phyloP scores from a whole-genome alignment of 495 filamentous ascomycete species.

The Aspergillus bridgeri region DNA sequence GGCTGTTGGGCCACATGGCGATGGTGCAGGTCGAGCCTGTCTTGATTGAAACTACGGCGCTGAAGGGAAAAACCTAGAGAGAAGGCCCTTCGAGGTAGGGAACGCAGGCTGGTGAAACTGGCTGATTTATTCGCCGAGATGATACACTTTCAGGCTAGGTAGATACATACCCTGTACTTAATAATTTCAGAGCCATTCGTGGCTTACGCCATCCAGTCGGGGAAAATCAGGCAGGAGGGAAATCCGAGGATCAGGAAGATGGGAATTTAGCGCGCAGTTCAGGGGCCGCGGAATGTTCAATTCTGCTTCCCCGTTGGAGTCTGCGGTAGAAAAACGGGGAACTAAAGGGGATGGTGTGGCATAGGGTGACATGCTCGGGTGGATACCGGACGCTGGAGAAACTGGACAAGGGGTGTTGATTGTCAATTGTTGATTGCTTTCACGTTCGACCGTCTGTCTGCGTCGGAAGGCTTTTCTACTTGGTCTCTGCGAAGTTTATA shows the following conservation, averaged over 20 bases:
- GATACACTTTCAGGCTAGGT: no score
- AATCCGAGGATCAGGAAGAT: conserved; percentile 25
- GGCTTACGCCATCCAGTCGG: conserved; percentile 9
- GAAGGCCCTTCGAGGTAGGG: no score
- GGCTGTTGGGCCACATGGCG: background rate
- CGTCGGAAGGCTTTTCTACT: no score
- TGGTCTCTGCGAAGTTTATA: no score
- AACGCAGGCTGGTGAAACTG: no score
- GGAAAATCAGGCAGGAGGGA: conserved; percentile 4
- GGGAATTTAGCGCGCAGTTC: conserved; percentile 15
- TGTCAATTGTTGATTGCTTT: no score
- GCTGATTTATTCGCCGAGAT: no score
- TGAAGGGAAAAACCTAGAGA: no score
- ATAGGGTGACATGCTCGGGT: background rate
- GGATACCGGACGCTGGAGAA: background rate
- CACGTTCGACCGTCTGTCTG: no score
- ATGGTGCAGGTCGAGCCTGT: background rate
- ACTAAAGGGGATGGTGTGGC: background rate
- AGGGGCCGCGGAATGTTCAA: conserved; percentile 21
- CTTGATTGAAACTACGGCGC: no score
- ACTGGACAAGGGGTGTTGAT: no score
- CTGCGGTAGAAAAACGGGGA: conserved; percentile 9
- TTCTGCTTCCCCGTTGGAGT: conserved; percentile 17
- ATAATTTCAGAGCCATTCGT: background rate
- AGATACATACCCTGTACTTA: no score